Base-by-base conservation (phyloP, 495 filamentous ascomycete species). In the Thermochaetoides thermophila region DNA sequence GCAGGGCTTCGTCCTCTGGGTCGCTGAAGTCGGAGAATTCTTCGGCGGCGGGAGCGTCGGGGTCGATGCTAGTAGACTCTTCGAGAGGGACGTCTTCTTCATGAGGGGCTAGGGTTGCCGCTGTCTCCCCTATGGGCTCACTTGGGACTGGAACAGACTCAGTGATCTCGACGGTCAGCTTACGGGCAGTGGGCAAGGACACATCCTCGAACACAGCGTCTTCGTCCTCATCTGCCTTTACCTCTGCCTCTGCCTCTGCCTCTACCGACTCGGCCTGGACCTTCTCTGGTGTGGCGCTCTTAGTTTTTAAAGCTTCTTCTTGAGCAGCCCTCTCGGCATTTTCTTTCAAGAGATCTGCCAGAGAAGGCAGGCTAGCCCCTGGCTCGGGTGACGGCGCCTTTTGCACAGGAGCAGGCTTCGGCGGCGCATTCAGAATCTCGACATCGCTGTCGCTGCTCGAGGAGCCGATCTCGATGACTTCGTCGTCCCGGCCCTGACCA, bases 1-100 rank as follows among this genome's bases (percentile, higher is more conserved):
- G 61, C 4, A 96, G 64, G 31, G 89, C 84, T 53, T 84, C 84
- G 39, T 96, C 87, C 57, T 94, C 87, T 0, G 84, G 78, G 42
- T 96, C 87, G 17, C 76, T 83, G 44, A 79, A 82, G 5, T 56
- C 59, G 17, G 64, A 57, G 28, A 57, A 56, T 8, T 64, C 63
- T 13, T 54, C 56, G 0, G n/a, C n/a, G n/a, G n/a, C n/a, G n/a
- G 38, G 28, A 1, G 15, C 48, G 1, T 47, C 42, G 0, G 42
- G 52, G 27, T 59, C 54, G 1, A 50, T 57, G 33, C 60, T 53
- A 17, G 51, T 17, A 7, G 48, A 55, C 5, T 40, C 46, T 14
- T 55, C 49, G 7, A 53, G 41, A 12, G 31, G 33, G 17, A 44
- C 50, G n/a, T 42, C 38, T 37, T 48, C 49, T 1, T 29, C 20